Evolutionary conservation across 2,329 filamentous ascomycete genomes (phyloP).

Genomic region (Exophiala alcalophila): DNA sequence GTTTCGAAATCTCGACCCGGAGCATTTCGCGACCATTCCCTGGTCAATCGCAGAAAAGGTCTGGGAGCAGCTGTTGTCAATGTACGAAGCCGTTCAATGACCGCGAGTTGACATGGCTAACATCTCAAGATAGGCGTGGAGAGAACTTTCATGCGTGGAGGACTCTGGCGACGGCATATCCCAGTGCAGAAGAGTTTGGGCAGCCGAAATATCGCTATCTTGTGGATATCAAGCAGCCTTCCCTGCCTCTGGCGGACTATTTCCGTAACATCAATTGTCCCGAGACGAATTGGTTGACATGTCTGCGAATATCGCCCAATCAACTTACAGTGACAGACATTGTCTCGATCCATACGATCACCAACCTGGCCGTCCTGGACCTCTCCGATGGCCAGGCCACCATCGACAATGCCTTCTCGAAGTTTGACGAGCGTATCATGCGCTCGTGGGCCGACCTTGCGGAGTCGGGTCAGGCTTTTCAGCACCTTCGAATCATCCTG

Average conservation of each 20-base stretch:
- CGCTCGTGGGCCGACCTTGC: constrained; percentile 43
- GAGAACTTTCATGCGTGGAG: constrained; percentile 46
- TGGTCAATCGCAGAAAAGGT: constrained; percentile 41
- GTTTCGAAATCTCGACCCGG: constrained; percentile 37
- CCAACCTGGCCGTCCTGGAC: constrained; percentile 43
- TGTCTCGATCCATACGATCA: constrained; percentile 38
- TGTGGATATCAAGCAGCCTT: constrained; percentile 34
- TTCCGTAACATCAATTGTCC: constrained; percentile 36
- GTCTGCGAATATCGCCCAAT: constrained; percentile 37
- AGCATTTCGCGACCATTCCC: constrained; percentile 39
- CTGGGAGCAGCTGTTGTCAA: constrained; percentile 39
- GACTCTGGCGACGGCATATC: constrained; percentile 40
- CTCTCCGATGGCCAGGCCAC: constrained; percentile 22
- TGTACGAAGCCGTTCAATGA: constrained; percentile 32
- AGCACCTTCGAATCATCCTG: constrained; percentile 39
- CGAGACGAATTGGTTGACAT: constrained; percentile 36
- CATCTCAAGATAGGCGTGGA: constrained; percentile 11
- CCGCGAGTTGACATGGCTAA: constrained; percentile 4
- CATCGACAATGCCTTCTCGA: constrained; percentile 22
- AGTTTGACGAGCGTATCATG: constrained; percentile 41
- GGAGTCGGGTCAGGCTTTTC: constrained; percentile 34
- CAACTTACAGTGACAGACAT: constrained; percentile 37
- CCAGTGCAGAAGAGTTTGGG: constrained; percentile 34
- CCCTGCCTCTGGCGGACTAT: constrained; percentile 37
- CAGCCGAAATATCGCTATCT: constrained; percentile 32